Conservation (phyloP, 306 rosid genomes). For the Ziziphus jujuba region DNA sequence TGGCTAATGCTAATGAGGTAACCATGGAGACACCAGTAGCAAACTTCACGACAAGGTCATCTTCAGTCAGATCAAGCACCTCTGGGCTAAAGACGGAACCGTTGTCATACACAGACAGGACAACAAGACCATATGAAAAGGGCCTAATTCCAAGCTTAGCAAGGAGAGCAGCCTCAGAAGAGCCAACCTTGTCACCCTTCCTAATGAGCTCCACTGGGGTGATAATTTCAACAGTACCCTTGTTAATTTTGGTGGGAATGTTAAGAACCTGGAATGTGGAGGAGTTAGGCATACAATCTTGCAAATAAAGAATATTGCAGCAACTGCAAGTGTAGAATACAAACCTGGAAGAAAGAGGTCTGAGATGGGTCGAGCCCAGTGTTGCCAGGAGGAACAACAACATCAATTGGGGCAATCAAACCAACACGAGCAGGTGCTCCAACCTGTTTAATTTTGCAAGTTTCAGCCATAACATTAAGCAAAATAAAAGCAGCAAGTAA, state of each 20-base stretch:
- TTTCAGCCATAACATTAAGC: not conserved
- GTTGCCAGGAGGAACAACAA: conserved; percentile 90
- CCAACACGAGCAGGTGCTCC: conserved; percentile 99
- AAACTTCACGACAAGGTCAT: conserved; percentile 71
- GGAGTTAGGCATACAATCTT: not conserved
- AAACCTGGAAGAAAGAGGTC: conserved; percentile 94
- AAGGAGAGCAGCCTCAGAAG: conserved; percentile 92
- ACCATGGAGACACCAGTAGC: conserved; percentile 72
- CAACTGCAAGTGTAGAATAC: not conserved
- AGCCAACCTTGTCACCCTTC: conserved; percentile 96
- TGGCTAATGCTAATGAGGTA: conserved; percentile 69
- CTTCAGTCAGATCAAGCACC: conserved; percentile 84
- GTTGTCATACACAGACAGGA: conserved; percentile 65
- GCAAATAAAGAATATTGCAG: not conserved
- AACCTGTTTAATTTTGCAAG: conserved; percentile 38
- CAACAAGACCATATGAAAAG: conserved; percentile 87
- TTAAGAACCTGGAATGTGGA: conserved; percentile 60
- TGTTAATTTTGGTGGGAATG: conserved; percentile 90
- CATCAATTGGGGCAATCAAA: conserved; percentile 94
- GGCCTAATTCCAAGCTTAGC: conserved; percentile 94
- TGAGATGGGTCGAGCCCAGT: conserved; percentile 95
- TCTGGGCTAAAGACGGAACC: conserved; percentile 86
- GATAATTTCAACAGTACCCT: conserved; percentile 94
- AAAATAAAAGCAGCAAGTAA: not conserved
- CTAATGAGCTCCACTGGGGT: conserved; percentile 89